Evolutionary conservation across 352 stramenopile species (phyloP), one percentile per base, ranked within the genome.

Genomic region (Globisporangium recalcitrans): DNA sequence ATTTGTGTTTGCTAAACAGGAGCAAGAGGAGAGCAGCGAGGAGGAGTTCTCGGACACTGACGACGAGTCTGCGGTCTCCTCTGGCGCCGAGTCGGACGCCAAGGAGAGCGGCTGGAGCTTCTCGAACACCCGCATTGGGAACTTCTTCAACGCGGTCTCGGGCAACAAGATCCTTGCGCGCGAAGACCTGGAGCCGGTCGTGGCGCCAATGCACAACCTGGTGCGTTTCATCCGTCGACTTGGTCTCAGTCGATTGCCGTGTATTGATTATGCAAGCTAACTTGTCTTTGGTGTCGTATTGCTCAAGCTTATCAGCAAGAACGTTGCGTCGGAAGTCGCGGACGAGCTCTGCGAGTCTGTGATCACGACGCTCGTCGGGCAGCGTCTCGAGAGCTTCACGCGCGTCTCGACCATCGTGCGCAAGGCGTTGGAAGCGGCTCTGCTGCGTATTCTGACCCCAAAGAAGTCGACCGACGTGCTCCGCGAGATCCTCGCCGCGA

Each of bases 401-500:
- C 78, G 78, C 36, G 77, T 90, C 11, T 89, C 86, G 24, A 98
- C 93, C 1, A 85, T 98, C 7, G 96, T 99, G 24, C 87, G 90
- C 65, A 93, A 98, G 66, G 97, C 97, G 16, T 79, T 99, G 49
- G 93, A 99, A 70, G 82, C 91, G 24, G 91, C 93, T 0, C 72
- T 99, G 58, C 70, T 97, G 64, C 88, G 96, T 62, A 96, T 99
- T 57, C 78, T 99, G 51, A 97, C 93, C 13, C 96, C 96, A 5
- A 97, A 97, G 73, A 96, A 96, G 63, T 97, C 87, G 60, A 97
- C 97, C 3, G 97, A 99, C 66, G 81, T 99, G 22, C 75, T 99
- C 14, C 90, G 96, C 62, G 88, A 98, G 68, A 97, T 98, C 65
- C 65, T 95, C 51, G 83, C 92, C 32, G 85, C 90, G 11, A 96